Percentiles rank a stretch among this genome's conserved stretches.
phyloP scores from a whole-genome alignment of 73 alveolate genomes.

The Paramecium bursaria region DNA sequence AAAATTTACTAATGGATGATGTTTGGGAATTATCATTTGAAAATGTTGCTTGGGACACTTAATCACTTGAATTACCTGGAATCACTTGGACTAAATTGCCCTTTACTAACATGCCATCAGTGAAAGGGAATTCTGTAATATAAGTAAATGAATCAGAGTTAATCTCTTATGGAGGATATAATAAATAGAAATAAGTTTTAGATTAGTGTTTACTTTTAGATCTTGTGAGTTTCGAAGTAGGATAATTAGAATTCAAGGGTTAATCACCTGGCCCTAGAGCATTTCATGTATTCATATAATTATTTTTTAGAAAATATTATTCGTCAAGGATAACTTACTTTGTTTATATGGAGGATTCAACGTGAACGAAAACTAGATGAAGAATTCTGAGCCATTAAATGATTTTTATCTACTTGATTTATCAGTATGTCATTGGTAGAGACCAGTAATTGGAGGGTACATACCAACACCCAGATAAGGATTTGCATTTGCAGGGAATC shows the following conservation, averaged over 20 bases:
- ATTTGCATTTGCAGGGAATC: constrained; percentile 63
- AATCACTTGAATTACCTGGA: constrained; percentile 34
- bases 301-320: not conserved
- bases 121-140: constrained; percentile 59
- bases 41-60: constrained; percentile 62
- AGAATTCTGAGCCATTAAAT: constrained; percentile 55
- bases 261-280: constrained; percentile 69
- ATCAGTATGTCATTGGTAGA: constrained; percentile 67
- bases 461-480: constrained; percentile 66
- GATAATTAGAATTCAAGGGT: constrained; percentile 58
- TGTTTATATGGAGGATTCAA: constrained; percentile 68
- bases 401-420: constrained; percentile 63
- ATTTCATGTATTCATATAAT: constrained; percentile 39
- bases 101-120: constrained; percentile 55
- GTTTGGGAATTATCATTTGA: constrained; percentile 65
- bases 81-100: constrained; percentile 62
- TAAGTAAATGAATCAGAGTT: constrained; percentile 43
- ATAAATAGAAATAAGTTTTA: constrained; percentile 53
- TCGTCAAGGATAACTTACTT: constrained; percentile 61
- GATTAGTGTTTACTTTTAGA: constrained; percentile 58
- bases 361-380: constrained; percentile 52
- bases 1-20: constrained; percentile 63
- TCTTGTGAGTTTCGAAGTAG: constrained; percentile 31
- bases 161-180: constrained; percentile 61
- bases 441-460: constrained; percentile 67